Base-by-base conservation (phyloP, 352 stramenopile genomes). In the Globisporangium apiculatum region DNA sequence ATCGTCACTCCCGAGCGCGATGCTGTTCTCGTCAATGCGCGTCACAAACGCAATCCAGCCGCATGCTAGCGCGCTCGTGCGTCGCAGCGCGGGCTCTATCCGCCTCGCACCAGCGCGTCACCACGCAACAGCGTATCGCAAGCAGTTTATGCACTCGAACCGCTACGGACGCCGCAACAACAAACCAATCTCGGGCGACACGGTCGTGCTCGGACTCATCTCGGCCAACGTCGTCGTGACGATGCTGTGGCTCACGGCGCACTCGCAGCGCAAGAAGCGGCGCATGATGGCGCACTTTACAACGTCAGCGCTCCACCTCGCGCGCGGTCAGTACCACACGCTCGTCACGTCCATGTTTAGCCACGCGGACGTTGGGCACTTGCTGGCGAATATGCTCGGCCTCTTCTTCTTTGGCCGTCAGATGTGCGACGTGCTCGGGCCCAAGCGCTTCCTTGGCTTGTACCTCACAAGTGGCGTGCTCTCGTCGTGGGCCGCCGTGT, bases 251-350 rank as follows among this genome's bases (percentile, higher is more conserved):
- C 35, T 75, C 41, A 75, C 67, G 3, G 70, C 80, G n/a, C 63
- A 89, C 42, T 68, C 69, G 9, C 66, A 66, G n/a, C 61, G 60
- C 35, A 64, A 65, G 56, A 71, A 84, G 65, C 42, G 62, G 9
- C 81, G 79, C 55, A 91, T 92, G 84, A 68, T 87, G 36, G 74
- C 60, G 31, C 65, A 87, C 54, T 94, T 90, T 56, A 94, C 81
- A 42, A 94, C 81, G 51, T 94, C 81, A 52, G 66, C 75, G 48
- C 64, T 72, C 52, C 81, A 91, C 54, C 54, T 94, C 15, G 60
- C 64, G 53, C 69, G 78, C 14, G 76, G 80, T 1, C 66, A 74
- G 17, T 87, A 88, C 67, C 79, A 91, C 65, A 92, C 84, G 57
- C 73, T 91, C 18, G 57, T 91, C 40, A 92, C 78, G 7, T 72